Conservation (phyloP, 352 stramenopile genomes). For the Phytophthora sansomeana region DNA sequence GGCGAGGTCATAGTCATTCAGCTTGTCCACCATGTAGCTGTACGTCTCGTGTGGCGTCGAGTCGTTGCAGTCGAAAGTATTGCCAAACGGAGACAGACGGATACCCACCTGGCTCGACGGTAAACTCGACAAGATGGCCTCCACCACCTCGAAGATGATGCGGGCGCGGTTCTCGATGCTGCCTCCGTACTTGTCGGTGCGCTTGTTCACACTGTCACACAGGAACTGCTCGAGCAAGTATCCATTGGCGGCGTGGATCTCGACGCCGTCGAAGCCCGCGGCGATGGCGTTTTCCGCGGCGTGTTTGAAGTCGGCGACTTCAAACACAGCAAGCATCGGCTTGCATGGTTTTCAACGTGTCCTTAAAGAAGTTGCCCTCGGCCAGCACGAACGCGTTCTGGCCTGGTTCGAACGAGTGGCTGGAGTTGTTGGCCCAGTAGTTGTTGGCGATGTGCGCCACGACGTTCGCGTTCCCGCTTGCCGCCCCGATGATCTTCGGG, state of each 20-base stretch:
- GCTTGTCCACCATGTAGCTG: constrained; percentile 33
- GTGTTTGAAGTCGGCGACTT: constrained; percentile 72
- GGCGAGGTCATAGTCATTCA: constrained; percentile 43
- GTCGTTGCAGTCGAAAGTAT: constrained; percentile 39
- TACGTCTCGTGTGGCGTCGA: constrained; percentile 44
- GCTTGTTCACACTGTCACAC: constrained; percentile 77
- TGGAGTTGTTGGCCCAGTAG: too few relatives aligned
- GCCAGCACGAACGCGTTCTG: too few relatives aligned
- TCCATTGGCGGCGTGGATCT: constrained; percentile 90
- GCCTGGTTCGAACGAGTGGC: too few relatives aligned
- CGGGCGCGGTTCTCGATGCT: constrained; percentile 77
- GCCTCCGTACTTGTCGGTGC: constrained; percentile 85
- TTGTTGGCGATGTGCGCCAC: too few relatives aligned
- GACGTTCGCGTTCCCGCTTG: too few relatives aligned
- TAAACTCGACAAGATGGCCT: constrained; percentile 35
- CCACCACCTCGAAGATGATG: too few relatives aligned
- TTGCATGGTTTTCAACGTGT: too few relatives aligned
- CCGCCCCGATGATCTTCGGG: too few relatives aligned
- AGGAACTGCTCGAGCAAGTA: constrained; percentile 93
- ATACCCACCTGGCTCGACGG: constrained; percentile 38
- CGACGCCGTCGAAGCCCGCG: constrained; percentile 92
- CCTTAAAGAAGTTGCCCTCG: too few relatives aligned
- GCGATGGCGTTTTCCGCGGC: constrained; percentile 64
- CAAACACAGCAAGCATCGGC: too few relatives aligned
- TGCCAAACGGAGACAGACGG: too few relatives aligned